Conservation (phyloP, 2,329 filamentous ascomycete species). For the Alternaria sp. region DNA sequence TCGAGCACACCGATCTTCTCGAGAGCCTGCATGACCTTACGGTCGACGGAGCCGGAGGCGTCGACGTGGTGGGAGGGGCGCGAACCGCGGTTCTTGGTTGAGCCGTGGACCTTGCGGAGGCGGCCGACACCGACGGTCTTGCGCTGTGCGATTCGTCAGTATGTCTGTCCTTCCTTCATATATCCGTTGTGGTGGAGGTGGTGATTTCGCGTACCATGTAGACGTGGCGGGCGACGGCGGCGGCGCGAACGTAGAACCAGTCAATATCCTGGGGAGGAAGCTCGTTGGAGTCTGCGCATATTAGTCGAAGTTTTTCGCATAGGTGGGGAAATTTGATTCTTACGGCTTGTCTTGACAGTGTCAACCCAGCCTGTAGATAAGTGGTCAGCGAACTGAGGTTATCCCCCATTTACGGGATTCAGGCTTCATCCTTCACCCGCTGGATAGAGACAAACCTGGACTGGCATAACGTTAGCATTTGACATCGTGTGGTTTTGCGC, state of each 20-base stretch:
- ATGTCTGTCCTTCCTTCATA: not conserved
- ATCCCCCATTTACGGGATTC: constrained; percentile 63
- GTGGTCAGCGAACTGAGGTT: constrained; percentile 52
- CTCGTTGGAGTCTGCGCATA: constrained; percentile 77
- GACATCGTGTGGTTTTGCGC: not conserved
- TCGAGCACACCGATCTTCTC: constrained; percentile 99
- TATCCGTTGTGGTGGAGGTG: not conserved
- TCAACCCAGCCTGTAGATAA: constrained; percentile 90
- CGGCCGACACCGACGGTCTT: constrained; percentile 99
- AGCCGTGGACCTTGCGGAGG: constrained; percentile 89
- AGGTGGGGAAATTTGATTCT: not conserved
- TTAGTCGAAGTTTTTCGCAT: not conserved
- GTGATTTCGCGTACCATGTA: constrained; percentile 65
- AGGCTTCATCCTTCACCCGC: constrained; percentile 52
- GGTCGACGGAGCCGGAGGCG: constrained; percentile 93
- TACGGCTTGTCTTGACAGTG: constrained; percentile 91
- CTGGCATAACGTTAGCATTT: constrained; percentile 33
- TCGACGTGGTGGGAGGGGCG: constrained; percentile 94
- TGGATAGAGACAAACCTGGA: constrained; percentile 69
- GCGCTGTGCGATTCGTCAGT: constrained; percentile 56
- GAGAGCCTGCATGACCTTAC: constrained; percentile 94
- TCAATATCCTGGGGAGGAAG: constrained; percentile 97
- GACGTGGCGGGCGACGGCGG: constrained; percentile 95
- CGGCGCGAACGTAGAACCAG: constrained; percentile 91
- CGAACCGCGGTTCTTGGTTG: constrained; percentile 94